Percentiles rank a stretch among this genome's conserved stretches.
phyloP scores from a whole-genome alignment of 176 grass and related monocot species.

The Guadua angustifolia region DNA sequence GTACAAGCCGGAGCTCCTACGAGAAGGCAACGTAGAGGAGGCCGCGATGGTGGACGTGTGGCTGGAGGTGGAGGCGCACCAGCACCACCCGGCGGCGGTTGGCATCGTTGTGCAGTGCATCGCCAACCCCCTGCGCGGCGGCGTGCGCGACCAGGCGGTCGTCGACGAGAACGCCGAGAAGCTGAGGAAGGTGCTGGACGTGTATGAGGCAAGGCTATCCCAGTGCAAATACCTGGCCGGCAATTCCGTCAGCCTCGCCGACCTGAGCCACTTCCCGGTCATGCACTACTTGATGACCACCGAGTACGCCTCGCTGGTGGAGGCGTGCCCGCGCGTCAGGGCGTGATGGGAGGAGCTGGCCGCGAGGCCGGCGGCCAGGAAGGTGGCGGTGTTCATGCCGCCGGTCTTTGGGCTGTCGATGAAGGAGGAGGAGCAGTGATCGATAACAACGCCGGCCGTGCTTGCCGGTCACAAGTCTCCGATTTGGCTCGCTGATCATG shows the following conservation, averaged over 20 bases:
- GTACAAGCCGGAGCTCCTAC: constrained; percentile 21
- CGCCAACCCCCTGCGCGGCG: constrained; percentile 25
- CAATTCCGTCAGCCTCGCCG: constrained; percentile 48
- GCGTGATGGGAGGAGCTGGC: constrained; percentile 56
- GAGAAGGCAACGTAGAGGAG: not conserved
- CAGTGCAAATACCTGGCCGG: constrained; percentile 46
- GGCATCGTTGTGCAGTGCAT: constrained; percentile 29
- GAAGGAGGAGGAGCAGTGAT: not conserved
- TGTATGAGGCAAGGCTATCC: constrained; percentile 49
- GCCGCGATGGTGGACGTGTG: constrained; percentile 38
- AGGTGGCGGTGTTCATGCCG: constrained; percentile 24
- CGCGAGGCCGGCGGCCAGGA: constrained; percentile 45
- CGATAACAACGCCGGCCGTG: not conserved
- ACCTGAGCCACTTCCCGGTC: constrained; percentile 52
- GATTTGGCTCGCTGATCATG: too few relatives aligned
- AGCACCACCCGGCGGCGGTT: not conserved
- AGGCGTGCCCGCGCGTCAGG: constrained; percentile 34
- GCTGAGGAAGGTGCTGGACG: constrained; percentile 38
- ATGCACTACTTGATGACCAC: constrained; percentile 54
- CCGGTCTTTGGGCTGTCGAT: not conserved
- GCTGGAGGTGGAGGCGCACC: constrained; percentile 48
- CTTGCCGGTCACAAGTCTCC: too few relatives aligned
- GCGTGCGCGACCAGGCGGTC: constrained; percentile 29
- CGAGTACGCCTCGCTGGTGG: constrained; percentile 32
- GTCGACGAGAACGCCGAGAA: constrained; percentile 45